Evolutionary conservation across 2,329 filamentous ascomycete genomes (phyloP).

Genomic region (Cercospora zeae-maydis): DNA sequence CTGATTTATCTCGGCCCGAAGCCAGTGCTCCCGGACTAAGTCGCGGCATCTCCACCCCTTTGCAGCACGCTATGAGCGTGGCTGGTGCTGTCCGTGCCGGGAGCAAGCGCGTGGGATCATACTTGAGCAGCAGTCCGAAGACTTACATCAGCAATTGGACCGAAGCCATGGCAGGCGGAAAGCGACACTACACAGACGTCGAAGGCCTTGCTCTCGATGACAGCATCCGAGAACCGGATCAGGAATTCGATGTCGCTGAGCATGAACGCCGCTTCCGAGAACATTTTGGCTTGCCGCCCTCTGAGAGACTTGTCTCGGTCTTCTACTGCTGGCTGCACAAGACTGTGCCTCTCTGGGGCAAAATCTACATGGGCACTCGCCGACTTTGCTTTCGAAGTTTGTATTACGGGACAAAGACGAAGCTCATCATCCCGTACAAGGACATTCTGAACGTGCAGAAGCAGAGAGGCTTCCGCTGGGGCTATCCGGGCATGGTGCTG

Average conservation of each 20-base stretch:
- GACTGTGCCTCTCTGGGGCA: conserved; percentile 88
- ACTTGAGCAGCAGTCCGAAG: conserved; percentile 83
- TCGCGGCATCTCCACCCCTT: conserved; percentile 24
- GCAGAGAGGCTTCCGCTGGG: conserved; percentile 89
- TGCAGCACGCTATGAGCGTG: conserved; percentile 23
- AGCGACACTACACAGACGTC: conserved; percentile 79
- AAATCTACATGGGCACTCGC: conserved; percentile 86
- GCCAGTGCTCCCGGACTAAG: conserved; percentile 17
- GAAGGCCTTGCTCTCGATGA: conserved; percentile 65
- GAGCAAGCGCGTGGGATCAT: conserved; percentile 65
- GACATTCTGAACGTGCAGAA: conserved; percentile 93
- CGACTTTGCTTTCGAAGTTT: conserved; percentile 92
- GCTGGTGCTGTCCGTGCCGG: conserved; percentile 49
- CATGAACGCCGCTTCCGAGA: conserved; percentile 70
- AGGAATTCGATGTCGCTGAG: conserved; percentile 52
- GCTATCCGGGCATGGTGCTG: conserved; percentile 86
- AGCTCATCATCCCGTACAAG: conserved; percentile 82
- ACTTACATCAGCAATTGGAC: conserved; percentile 96
- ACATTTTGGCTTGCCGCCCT: conserved; percentile 83
- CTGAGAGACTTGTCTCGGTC: conserved; percentile 79
- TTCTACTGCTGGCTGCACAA: conserved; percentile 92
- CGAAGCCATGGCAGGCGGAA: conserved; percentile 91
- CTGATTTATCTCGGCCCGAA: conserved; percentile 8
- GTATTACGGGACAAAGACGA: conserved; percentile 82
- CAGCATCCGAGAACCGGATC: conserved; percentile 52